A percentile compares a stretch with the other conserved stretches of the same genome.
Conservation (phyloP, 1,139 yeast genomes). For the Magnusiomyces starmeri region DNA sequence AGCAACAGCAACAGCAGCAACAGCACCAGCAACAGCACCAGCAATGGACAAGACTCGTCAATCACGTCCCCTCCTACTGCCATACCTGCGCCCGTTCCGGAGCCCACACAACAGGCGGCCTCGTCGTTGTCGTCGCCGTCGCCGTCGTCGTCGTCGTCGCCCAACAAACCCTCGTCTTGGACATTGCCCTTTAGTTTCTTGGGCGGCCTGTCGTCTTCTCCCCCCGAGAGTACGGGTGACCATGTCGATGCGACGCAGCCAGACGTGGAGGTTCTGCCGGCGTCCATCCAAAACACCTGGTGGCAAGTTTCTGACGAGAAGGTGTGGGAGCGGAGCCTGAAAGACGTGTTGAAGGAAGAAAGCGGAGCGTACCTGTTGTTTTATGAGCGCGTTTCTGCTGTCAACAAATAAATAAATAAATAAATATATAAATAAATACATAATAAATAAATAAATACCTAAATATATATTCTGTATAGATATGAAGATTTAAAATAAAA, state of each 20-base stretch:
- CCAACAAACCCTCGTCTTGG: too few relatives aligned
- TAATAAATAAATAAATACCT: background rate
- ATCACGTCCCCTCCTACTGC: background rate
- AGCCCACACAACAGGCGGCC: background rate
- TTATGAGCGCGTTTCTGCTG: conserved; percentile 44
- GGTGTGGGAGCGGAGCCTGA: conserved; percentile 54
- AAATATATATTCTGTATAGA: too few relatives aligned
- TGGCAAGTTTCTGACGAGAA: conserved; percentile 83
- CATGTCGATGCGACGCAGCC: background rate
- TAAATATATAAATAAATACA: background rate
- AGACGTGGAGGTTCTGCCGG: conserved; percentile 15
- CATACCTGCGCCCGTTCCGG: background rate
- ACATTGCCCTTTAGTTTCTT: background rate
- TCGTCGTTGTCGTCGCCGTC: conserved; percentile 11
- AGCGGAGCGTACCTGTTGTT: conserved; percentile 76
- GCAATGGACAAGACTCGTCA: background rate
- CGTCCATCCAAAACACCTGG: conserved; percentile 42
- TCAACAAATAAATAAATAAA: background rate
- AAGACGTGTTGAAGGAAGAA: conserved; percentile 59
- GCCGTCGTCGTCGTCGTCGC: background rate
- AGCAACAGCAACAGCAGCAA: conserved; percentile 1
- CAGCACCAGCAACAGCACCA: background rate
- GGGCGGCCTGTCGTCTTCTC: background rate
- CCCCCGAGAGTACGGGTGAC: background rate
- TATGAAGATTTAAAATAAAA: too few relatives aligned